Conservation (phyloP, 2,329 filamentous ascomycete genomes). For the Fusarium siculi region DNA sequence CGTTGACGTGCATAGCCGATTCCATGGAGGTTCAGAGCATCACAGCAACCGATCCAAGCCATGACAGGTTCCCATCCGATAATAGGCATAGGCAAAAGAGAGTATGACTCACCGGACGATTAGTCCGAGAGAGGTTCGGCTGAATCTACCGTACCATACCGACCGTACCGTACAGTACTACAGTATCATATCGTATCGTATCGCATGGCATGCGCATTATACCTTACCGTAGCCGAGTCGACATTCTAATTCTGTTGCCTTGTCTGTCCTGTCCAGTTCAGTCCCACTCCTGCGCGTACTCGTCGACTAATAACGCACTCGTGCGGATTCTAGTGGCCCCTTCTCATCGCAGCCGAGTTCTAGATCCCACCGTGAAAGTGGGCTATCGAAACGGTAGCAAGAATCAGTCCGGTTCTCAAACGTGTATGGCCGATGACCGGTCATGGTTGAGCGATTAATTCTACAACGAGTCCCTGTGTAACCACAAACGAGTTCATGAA, state of each 20-base stretch:
- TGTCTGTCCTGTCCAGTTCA: not conserved
- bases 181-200: not conserved
- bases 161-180: not conserved
- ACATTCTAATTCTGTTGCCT: constrained; percentile 16
- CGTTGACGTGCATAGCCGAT: constrained; percentile 2
- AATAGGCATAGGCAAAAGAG: not conserved
- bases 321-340: constrained; percentile 33
- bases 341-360: constrained; percentile 34
- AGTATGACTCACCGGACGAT: constrained; percentile 31
- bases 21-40: not conserved
- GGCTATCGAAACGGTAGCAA: constrained; percentile 16
- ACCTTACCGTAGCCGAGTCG: not conserved
- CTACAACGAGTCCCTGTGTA: constrained; percentile 8
- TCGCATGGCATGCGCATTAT: not conserved
- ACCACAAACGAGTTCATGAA: not conserved
- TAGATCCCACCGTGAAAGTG: constrained; percentile 32
- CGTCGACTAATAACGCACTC: constrained; percentile 30
- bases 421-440: constrained; percentile 22
- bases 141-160: constrained; percentile 1
- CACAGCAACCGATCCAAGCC: not conserved
- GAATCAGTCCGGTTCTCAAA: constrained; percentile 9
- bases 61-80: constrained; percentile 6
- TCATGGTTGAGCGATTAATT: constrained; percentile 37
- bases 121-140: constrained; percentile 14
- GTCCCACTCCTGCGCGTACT: constrained; percentile 33